These are phyloP conservation scores for Boletus sp. DNA, from an alignment of 768 basidiomycete genomes.

Conservation along the genomic window DNA sequence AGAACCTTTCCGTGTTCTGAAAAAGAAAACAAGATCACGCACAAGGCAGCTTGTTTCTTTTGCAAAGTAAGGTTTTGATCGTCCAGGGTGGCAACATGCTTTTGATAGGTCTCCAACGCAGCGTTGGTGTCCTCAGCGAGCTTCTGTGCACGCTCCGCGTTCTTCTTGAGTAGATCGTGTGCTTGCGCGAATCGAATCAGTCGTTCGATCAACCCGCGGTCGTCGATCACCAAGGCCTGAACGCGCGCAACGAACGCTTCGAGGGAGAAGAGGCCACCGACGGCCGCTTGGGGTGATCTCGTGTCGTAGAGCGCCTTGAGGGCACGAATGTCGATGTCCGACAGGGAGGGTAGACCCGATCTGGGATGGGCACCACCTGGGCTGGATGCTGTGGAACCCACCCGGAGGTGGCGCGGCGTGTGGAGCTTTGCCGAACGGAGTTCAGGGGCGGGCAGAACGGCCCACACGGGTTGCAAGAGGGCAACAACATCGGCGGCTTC, in stretches of 20 bases:
- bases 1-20: not conserved
- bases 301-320: slow-evolving; percentile 77
- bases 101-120: slow-evolving; percentile 87
- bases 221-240: slow-evolving; percentile 79
- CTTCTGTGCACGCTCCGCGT: slow-evolving; percentile 89
- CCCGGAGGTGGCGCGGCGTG: slow-evolving; percentile 47
- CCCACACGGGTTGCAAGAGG: slow-evolving; percentile 74
- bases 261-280: slow-evolving; percentile 51
- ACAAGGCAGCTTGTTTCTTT: slow-evolving; percentile 58
- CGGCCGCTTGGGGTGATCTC: slow-evolving; percentile 31
- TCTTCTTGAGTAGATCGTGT: slow-evolving; percentile 88
- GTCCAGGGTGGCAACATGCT: slow-evolving; percentile 78
- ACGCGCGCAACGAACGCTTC: slow-evolving; percentile 79
- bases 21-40: slow-evolving; percentile 25
- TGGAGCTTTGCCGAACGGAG: slow-evolving; percentile 67
- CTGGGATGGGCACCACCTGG: slow-evolving; percentile 29
- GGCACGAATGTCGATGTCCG: slow-evolving; percentile 82
- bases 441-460: slow-evolving; percentile 80
- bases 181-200: slow-evolving; percentile 84
- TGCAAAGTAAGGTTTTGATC: slow-evolving; percentile 61
- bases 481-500: slow-evolving; percentile 59
- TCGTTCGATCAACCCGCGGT: slow-evolving; percentile 79
- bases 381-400: slow-evolving; percentile 41
- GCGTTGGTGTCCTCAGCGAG: slow-evolving; percentile 77
- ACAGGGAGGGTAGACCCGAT: slow-evolving; percentile 52